Evolutionary conservation across 2,329 filamentous ascomycete genomes (phyloP).

Genomic region (Aureobasidium sp.): DNA sequence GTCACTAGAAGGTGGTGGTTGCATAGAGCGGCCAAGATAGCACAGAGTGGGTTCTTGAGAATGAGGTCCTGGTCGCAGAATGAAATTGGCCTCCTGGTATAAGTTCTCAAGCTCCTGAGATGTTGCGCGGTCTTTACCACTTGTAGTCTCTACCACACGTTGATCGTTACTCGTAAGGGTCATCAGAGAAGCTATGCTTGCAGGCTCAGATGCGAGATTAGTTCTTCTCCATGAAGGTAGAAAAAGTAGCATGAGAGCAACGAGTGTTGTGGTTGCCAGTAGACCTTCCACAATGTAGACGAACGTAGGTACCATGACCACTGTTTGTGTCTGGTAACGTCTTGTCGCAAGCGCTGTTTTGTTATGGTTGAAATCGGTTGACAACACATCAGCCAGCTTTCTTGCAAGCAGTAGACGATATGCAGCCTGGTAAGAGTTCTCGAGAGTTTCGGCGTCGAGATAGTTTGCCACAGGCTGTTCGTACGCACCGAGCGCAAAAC

Average conservation of each 20-base stretch:
- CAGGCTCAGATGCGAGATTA: constrained; percentile 26
- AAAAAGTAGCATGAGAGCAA: constrained; percentile 22
- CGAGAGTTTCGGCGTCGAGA: constrained; percentile 29
- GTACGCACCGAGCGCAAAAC: constrained; percentile 32
- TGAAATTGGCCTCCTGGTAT: background rate
- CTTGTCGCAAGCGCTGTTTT: constrained; percentile 19
- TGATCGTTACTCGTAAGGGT: constrained; percentile 24
- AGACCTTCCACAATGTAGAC: constrained; percentile 29
- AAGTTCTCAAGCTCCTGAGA: background rate
- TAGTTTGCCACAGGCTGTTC: constrained; percentile 27
- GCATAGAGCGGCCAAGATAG: background rate
- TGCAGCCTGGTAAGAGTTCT: constrained; percentile 32
- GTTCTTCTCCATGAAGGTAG: constrained; percentile 21
- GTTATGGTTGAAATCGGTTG: constrained; percentile 14
- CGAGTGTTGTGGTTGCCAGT: constrained; percentile 7
- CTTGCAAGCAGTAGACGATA: constrained; percentile 39
- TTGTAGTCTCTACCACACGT: background rate
- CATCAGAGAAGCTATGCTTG: constrained; percentile 31
- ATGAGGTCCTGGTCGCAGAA: background rate
- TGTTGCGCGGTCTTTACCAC: background rate
- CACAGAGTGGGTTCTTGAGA: background rate
- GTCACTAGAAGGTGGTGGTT: background rate
- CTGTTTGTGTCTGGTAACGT: constrained; percentile 25
- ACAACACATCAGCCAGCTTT: constrained; percentile 29
- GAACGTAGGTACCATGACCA: constrained; percentile 34